These are phyloP conservation scores for Acanthamoeba triangularis DNA, from an alignment of 208 protist genomes.

Conservation along the genomic window DNA sequence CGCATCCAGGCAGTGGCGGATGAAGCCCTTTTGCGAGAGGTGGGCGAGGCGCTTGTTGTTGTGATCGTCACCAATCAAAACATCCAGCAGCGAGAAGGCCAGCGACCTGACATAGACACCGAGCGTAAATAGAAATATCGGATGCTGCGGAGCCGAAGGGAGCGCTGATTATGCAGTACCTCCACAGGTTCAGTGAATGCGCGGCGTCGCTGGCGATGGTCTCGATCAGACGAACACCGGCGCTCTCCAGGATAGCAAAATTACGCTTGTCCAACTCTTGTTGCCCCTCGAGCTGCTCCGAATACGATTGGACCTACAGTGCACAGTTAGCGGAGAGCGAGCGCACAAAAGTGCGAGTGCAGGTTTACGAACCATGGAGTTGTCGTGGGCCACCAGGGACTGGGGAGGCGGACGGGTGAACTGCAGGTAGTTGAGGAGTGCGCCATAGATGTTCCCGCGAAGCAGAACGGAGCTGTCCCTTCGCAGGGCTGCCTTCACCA, in stretches of 20 bases:
- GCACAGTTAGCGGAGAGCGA: background rate
- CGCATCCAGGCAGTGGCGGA: conserved; percentile 64
- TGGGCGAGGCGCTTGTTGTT: conserved; percentile 24
- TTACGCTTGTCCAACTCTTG: conserved; percentile 57
- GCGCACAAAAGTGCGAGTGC: background rate
- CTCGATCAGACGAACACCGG: conserved; percentile 54
- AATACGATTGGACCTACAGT: background rate
- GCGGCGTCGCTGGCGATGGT: conserved; percentile 55
- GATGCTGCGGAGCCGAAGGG: background rate
- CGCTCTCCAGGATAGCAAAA: conserved; percentile 69
- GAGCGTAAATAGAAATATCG: background rate
- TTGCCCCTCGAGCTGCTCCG: conserved; percentile 27
- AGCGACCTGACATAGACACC: conserved; percentile 5
- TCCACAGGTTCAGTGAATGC: conserved; percentile 60
- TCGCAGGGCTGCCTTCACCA: conserved; percentile 12
- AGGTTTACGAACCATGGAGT: background rate
- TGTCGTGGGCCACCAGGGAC: conserved; percentile 5
- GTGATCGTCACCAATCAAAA: conserved; percentile 59
- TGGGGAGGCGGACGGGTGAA: conserved; percentile 38
- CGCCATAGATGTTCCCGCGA: conserved; percentile 59
- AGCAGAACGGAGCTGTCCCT: conserved; percentile 50
- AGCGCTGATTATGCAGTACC: background rate
- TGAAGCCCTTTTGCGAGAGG: conserved; percentile 54
- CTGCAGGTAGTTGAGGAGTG: conserved; percentile 76
- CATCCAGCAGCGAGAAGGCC: conserved; percentile 60